Percentiles rank a stretch among this genome's conserved stretches.
These are phyloP conservation scores for Eucalyptus pauciflora DNA, from an alignment of 345 rosid species.

Conservation along the genomic window DNA sequence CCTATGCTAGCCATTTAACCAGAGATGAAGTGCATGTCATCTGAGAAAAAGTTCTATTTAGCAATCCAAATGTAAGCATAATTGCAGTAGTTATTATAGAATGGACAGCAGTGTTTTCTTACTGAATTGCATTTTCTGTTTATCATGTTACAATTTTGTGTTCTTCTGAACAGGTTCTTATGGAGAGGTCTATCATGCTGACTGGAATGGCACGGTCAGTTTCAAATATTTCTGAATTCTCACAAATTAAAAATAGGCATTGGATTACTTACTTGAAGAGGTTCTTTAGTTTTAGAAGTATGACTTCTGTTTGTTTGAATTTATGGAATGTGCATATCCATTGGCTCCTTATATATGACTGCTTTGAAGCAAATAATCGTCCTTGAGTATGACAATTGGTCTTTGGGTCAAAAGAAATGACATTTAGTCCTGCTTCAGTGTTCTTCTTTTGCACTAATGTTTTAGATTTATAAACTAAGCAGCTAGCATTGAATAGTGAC, in stretches of 20 bases:
- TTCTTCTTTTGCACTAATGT: background rate
- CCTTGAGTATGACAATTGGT: background rate
- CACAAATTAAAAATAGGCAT: background rate
- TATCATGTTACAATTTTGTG: background rate
- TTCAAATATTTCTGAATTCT: background rate
- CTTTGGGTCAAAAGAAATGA: background rate
- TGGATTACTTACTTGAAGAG: background rate
- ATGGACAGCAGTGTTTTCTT: background rate
- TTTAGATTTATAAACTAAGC: background rate
- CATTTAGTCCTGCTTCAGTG: background rate
- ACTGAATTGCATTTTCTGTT: background rate
- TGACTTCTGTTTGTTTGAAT: background rate
- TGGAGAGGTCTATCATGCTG: slow-evolving; percentile 98
- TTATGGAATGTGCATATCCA: background rate
- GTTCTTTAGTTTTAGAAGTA: background rate
- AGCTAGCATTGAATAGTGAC: background rate
- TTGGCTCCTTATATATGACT: background rate
- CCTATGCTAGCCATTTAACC: background rate
- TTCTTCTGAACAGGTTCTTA: slow-evolving; percentile 64
- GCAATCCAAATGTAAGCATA: background rate
- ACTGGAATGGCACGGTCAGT: slow-evolving; percentile 97
- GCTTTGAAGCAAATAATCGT: background rate
- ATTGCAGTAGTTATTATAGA: background rate
- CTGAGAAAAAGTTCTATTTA: background rate
- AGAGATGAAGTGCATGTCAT: background rate